Conservation (phyloP, 2,329 filamentous ascomycete genomes). For the Aspergillus clavatus region DNA sequence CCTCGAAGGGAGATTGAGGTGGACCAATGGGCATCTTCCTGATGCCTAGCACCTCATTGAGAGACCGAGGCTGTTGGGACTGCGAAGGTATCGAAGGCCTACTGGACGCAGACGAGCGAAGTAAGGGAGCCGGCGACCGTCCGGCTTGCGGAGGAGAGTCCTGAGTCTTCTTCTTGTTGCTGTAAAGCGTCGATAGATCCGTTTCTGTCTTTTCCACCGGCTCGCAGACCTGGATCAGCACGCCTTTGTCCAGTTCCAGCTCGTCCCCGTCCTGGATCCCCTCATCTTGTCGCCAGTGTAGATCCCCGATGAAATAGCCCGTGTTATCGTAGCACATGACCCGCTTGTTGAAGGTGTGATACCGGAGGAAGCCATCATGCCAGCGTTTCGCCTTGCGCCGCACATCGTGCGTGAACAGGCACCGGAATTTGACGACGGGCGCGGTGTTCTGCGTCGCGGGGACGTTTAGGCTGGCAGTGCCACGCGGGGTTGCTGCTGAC, state of each 20-base stretch:
- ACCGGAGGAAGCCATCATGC: slow-evolving; percentile 86
- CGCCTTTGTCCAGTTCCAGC: slow-evolving; percentile 68
- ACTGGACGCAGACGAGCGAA: slow-evolving; percentile 34
- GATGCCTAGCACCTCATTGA: slow-evolving; percentile 62
- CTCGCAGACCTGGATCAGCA: slow-evolving; percentile 77
- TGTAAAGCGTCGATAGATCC: slow-evolving; percentile 69
- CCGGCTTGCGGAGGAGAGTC: slow-evolving; percentile 24
- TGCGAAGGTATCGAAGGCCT: slow-evolving; percentile 23
- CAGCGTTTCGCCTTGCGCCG: slow-evolving; percentile 84
- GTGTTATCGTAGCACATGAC: slow-evolving; percentile 85
- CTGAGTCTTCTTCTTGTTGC: slow-evolving; percentile 54
- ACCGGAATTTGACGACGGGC: slow-evolving; percentile 73
- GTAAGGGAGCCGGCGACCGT: slow-evolving; percentile 38
- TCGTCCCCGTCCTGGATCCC: slow-evolving; percentile 78
- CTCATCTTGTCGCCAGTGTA: slow-evolving; percentile 68
- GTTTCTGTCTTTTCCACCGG: slow-evolving; percentile 67
- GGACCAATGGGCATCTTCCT: slow-evolving; percentile 61
- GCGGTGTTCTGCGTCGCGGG: slow-evolving; percentile 61
- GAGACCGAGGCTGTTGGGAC: slow-evolving; percentile 50
- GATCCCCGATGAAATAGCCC: slow-evolving; percentile 76
- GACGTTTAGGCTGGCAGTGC: slow-evolving; percentile 34
- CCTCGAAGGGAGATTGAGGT: slow-evolving; percentile 64
- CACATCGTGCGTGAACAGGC: slow-evolving; percentile 81
- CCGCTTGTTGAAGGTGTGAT: slow-evolving; percentile 84
- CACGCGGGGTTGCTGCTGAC: slow-evolving; percentile 20